These are phyloP conservation scores for Colletotrichum higginsianum DNA, from an alignment of 2,329 filamentous ascomycete genomes.

Conservation along the genomic window DNA sequence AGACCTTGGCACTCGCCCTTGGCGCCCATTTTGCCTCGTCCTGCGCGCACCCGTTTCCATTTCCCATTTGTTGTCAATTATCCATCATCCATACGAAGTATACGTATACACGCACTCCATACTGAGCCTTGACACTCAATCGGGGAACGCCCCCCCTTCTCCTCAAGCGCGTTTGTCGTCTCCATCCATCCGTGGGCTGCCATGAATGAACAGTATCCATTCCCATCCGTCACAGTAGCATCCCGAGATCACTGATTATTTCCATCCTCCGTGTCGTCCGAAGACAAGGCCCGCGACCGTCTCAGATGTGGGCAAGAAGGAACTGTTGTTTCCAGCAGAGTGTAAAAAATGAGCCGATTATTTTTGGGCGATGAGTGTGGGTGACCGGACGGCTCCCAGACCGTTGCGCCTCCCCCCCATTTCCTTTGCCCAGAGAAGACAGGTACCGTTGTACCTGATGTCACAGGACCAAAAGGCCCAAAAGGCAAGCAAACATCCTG, in stretches of 20 bases:
- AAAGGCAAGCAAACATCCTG: too few relatives aligned
- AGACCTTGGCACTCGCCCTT: slow-evolving; percentile 39
- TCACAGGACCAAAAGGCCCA: slow-evolving; percentile 10
- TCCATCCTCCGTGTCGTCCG: slow-evolving; percentile 28
- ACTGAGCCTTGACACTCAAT: too few relatives aligned
- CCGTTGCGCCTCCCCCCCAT: background rate
- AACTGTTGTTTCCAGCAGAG: slow-evolving; percentile 39
- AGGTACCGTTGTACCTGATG: slow-evolving; percentile 28
- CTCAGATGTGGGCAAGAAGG: slow-evolving; percentile 29
- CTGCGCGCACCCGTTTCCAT: slow-evolving; percentile 37
- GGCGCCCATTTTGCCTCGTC: slow-evolving; percentile 38
- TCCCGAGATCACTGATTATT: background rate
- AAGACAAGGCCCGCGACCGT: slow-evolving; percentile 37
- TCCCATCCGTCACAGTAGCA: too few relatives aligned
- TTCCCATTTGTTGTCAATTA: slow-evolving; percentile 20
- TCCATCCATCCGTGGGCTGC: background rate
- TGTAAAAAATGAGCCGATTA: slow-evolving; percentile 15
- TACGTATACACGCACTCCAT: too few relatives aligned
- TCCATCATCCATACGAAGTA: too few relatives aligned
- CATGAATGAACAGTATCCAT: background rate
- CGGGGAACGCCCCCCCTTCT: background rate
- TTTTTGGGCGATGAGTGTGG: slow-evolving; percentile 24
- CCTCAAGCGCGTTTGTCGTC: background rate
- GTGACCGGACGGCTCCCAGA: slow-evolving; percentile 25
- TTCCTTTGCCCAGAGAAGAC: slow-evolving; percentile 4